Percentiles rank a stretch among this genome's conserved stretches.
Conservation (phyloP, 2,329 filamentous ascomycete species). For the Penicillium digitatum region DNA sequence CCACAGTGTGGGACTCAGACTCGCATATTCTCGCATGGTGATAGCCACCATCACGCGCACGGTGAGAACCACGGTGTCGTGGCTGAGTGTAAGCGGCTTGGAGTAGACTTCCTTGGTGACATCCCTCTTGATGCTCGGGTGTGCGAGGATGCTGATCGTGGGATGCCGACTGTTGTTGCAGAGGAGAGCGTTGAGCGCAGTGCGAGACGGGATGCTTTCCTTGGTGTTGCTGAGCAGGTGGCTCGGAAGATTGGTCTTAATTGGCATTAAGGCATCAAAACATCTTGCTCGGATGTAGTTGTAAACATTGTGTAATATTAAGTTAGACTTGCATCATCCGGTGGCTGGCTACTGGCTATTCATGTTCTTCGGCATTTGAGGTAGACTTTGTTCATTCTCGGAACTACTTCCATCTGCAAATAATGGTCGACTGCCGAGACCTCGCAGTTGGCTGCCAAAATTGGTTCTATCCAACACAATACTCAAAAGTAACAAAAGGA, state of each 20-base stretch:
- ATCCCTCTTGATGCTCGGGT: constrained; percentile 83
- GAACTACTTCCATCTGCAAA: background rate
- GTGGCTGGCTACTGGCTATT: background rate
- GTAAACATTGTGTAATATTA: background rate
- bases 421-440: background rate
- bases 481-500: background rate
- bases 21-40: constrained; percentile 63
- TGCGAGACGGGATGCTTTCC: constrained; percentile 66
- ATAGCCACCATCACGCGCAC: constrained; percentile 24
- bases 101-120: constrained; percentile 78
- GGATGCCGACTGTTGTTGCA: constrained; percentile 84
- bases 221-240: constrained; percentile 61
- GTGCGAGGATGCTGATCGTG: constrained; percentile 79
- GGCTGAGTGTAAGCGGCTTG: constrained; percentile 65
- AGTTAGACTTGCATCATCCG: background rate
- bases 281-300: background rate
- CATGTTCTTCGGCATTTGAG: background rate
- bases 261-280: constrained; percentile 28
- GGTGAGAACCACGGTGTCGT: constrained; percentile 58
- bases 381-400: background rate
- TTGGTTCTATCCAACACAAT: constrained; percentile 4
- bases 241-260: constrained; percentile 43
- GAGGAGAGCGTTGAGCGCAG: constrained; percentile 64
- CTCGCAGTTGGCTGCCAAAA: background rate
- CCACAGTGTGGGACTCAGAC: constrained; percentile 71